These are phyloP conservation scores for Camillea tinctor DNA, from an alignment of 2,329 filamentous ascomycete species.

Conservation along the genomic window DNA sequence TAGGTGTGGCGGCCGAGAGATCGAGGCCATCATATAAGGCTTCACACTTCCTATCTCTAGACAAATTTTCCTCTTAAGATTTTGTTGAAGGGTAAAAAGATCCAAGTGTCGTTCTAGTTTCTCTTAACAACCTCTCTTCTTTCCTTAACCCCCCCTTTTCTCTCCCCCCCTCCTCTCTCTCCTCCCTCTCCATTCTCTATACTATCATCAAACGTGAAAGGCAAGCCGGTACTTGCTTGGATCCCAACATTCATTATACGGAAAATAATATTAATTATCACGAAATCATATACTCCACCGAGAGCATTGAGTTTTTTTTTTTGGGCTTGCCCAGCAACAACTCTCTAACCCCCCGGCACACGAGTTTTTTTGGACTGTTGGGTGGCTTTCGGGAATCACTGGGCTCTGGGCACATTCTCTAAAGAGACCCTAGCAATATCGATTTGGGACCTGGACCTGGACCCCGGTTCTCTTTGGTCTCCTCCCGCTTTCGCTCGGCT, in stretches of 20 bases:
- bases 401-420: slow-evolving; percentile 32
- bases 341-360: slow-evolving; percentile 25
- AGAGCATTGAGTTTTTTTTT: slow-evolving; percentile 18
- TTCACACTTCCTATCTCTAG: slow-evolving; percentile 46
- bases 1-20: slow-evolving; percentile 36
- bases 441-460: slow-evolving; percentile 35
- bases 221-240: slow-evolving; percentile 61
- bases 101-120: slow-evolving; percentile 52
- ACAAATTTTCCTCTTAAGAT: slow-evolving; percentile 40
- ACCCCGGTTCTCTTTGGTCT: slow-evolving; percentile 33
- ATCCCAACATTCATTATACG: slow-evolving; percentile 50
- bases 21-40: slow-evolving; percentile 58
- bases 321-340: slow-evolving; percentile 25
- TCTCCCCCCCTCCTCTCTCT: slow-evolving; percentile 34
- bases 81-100: slow-evolving; percentile 42
- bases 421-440: slow-evolving; percentile 32
- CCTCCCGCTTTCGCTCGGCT: slow-evolving; percentile 45
- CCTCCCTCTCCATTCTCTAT: slow-evolving; percentile 33
- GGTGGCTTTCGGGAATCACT: slow-evolving; percentile 33
- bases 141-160: slow-evolving; percentile 35
- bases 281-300: slow-evolving; percentile 21
- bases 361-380: slow-evolving; percentile 27
- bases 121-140: slow-evolving; percentile 38
- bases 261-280: slow-evolving; percentile 42
- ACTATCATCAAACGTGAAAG: slow-evolving; percentile 38